Base-by-base conservation (phyloP, 164 flowering plant species). In the Liquidambar formosana region DNA sequence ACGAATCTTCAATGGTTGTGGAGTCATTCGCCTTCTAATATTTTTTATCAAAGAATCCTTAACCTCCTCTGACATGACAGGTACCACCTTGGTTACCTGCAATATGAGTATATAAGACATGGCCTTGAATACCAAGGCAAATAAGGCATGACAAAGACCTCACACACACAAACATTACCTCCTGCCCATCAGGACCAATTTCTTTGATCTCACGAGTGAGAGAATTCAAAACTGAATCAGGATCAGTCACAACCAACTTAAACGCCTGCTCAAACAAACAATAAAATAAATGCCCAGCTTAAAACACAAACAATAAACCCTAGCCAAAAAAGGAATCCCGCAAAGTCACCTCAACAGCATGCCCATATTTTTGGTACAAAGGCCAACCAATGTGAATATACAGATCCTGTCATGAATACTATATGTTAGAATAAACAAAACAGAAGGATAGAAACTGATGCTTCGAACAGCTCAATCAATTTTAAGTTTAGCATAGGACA, bases 341-440 rank as follows among this genome's bases (percentile, higher is more conserved):
- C 18, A 66, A 8, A 38, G 9, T 41, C 71, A 90, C 97, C 95
- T 95, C 99, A 84, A 91, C 91, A 72, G 99, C 98, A 88, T 93
- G 99, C 13, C 94, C 94, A 88, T 91, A 86, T 74, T 88, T 95
- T 70, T 88, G 77, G 76, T 91, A 95, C 43, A 95, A 69, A 52
- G 99, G 99, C 97, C 99, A 95, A n/a, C 92, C 97, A 62, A 95
- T 82, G 73, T 89, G 88, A 63, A 93, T 73, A 65, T 95, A 93
- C 61, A 95, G 71, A 52, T 95, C 99, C 97, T 95, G 86, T 46
- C 56, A 80, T 15, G 57, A 61, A 60, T 45, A 61, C 41, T 33
- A 33, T 33, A 33, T 2, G 41, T 33, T 33, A 33, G 41, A 33
- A 33, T 33, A 33, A 33, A 33, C 41, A 33, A 33, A 33, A 33